phyloP scores from a whole-genome alignment of 768 basidiomycete genomes.

The Lactarius akahatsu region DNA sequence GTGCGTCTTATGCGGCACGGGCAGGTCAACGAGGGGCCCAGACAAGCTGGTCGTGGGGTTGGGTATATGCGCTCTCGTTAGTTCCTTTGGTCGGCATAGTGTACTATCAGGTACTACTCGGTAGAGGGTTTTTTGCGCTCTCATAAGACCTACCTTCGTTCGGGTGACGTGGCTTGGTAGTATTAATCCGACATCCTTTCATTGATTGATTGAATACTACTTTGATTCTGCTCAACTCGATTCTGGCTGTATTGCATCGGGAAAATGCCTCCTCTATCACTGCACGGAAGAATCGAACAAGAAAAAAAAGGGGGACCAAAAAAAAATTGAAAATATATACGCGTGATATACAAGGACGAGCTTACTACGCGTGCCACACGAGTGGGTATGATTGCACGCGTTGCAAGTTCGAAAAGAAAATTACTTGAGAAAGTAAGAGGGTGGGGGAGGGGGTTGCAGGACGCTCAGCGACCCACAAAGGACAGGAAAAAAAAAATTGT shows the following conservation, averaged over 20 bases:
- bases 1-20: not conserved
- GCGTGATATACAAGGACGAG: conserved; percentile 3
- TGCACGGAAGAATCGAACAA: not conserved
- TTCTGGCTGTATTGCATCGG: not conserved
- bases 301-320: not conserved
- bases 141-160: not conserved
- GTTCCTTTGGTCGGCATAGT: conserved; percentile 14
- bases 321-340: conserved; percentile 11
- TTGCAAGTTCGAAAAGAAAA: conserved; percentile 14
- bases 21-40: not conserved
- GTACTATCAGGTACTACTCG: conserved; percentile 15
- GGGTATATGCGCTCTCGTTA: conserved; percentile 20
- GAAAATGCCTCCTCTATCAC: not conserved
- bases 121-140: not conserved
- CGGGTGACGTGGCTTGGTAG: not conserved
- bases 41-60: conserved; percentile 17
- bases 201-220: conserved; percentile 3
- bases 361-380: conserved; percentile 17
- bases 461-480: conserved; percentile 25
- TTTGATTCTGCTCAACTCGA: not conserved
- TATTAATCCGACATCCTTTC: not conserved
- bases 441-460: not conserved
- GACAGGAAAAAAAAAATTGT: conserved; percentile 7
- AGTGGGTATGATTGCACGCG: conserved; percentile 18
- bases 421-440: not conserved